These are phyloP conservation scores for Sodiomyces alkalinus DNA, from an alignment of 2,329 filamentous ascomycete species.

Conservation along the genomic window DNA sequence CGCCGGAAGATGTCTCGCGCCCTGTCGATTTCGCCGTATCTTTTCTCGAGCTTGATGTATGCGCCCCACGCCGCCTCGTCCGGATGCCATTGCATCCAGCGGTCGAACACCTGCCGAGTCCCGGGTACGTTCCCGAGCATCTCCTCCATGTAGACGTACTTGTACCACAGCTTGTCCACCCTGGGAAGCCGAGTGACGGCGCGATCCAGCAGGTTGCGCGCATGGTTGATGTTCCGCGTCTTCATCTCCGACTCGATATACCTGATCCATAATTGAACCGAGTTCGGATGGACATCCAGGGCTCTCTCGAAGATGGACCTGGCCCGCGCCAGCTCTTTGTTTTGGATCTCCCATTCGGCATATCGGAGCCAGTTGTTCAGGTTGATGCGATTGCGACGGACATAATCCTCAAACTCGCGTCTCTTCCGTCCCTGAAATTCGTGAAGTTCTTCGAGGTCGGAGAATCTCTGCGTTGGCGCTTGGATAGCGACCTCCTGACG, in stretches of 20 bases:
- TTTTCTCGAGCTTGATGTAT: conserved; percentile 94
- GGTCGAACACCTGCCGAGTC: conserved; percentile 84
- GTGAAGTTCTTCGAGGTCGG: conserved; percentile 92
- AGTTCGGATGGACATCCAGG: conserved; percentile 79
- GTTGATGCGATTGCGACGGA: conserved; percentile 82
- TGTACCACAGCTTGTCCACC: conserved; percentile 97
- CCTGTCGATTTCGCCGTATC: conserved; percentile 81
- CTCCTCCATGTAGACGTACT: conserved; percentile 98
- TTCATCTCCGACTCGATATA: conserved; percentile 81
- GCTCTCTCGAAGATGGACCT: conserved; percentile 90
- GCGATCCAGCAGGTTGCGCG: conserved; percentile 82
- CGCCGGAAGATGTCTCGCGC: conserved; percentile 81
- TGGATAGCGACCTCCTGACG: conserved; percentile 80
- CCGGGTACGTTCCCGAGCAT: conserved; percentile 89
- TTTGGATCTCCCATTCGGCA: conserved; percentile 91
- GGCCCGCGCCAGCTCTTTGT: conserved; percentile 90
- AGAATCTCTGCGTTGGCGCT: conserved; percentile 86
- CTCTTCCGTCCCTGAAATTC: conserved; percentile 93
- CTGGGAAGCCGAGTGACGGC: conserved; percentile 85
- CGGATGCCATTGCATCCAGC: conserved; percentile 98
- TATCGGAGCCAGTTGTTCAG: conserved; percentile 99
- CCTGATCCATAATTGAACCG: conserved; percentile 74
- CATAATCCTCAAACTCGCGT: conserved; percentile 96
- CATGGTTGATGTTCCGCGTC: conserved; percentile 82
- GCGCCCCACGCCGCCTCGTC: conserved; percentile 91